These are phyloP conservation scores for Blastobotrys proliferans DNA, from an alignment of 1,139 yeast genomes.

Conservation along the genomic window DNA sequence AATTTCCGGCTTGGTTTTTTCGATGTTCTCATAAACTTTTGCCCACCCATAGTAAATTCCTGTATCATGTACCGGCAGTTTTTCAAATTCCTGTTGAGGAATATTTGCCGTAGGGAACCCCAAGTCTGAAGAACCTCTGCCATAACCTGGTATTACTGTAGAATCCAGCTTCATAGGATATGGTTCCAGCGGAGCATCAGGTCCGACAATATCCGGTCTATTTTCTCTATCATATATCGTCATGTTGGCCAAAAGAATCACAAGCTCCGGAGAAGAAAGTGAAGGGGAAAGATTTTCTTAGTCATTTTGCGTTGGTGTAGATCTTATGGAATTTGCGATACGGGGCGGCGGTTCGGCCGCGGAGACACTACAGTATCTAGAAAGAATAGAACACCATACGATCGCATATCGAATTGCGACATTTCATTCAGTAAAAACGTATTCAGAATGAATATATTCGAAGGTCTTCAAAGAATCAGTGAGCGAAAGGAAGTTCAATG, in stretches of 20 bases:
- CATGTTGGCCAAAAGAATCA: background rate
- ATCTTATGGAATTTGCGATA: no score
- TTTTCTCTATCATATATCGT: slow-evolving; percentile 13
- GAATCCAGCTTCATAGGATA: slow-evolving; percentile 60
- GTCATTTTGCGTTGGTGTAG: no score
- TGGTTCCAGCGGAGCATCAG: slow-evolving; percentile 52
- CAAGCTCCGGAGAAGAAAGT: background rate
- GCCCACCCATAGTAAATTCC: slow-evolving; percentile 95
- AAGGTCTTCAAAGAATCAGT: slow-evolving; percentile 18
- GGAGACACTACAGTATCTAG: no score
- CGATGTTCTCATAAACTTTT: slow-evolving; percentile 32
- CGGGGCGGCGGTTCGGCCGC: no score
- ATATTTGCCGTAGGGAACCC: slow-evolving; percentile 97
- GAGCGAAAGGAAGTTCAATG: slow-evolving; percentile 19
- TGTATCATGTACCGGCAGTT: slow-evolving; percentile 49
- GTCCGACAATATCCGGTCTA: slow-evolving; percentile 38
- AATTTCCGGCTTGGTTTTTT: slow-evolving; percentile 14
- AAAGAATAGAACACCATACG: no score
- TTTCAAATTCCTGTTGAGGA: slow-evolving; percentile 53
- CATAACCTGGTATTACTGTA: slow-evolving; percentile 79
- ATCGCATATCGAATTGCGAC: no score
- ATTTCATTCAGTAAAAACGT: no score
- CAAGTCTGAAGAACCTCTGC: slow-evolving; percentile 88
- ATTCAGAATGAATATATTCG: slow-evolving; percentile 14
- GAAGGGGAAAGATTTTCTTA: no score